These are phyloP conservation scores for Talaromyces piceae DNA, from an alignment of 2,329 filamentous ascomycete genomes.

Conservation along the genomic window DNA sequence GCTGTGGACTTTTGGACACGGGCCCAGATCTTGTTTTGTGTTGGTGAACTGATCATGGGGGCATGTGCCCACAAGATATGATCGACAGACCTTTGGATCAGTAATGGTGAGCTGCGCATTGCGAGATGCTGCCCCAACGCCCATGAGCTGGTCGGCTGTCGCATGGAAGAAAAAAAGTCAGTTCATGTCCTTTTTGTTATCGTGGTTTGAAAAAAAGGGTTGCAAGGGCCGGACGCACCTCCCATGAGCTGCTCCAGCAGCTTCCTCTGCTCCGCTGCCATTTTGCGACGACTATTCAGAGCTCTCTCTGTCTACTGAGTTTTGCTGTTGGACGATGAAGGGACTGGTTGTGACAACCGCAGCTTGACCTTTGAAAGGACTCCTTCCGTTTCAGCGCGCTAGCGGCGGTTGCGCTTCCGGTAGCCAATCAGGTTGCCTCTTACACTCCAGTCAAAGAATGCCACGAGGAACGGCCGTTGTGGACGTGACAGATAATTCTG, in stretches of 20 bases:
- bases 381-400: constrained; percentile 17
- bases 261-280: constrained; percentile 97
- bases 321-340: background rate
- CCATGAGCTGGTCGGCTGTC: constrained; percentile 62
- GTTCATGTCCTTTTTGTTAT: constrained; percentile 10
- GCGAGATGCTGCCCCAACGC: constrained; percentile 63
- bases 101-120: constrained; percentile 77
- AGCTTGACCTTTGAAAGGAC: background rate
- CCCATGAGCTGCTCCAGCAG: constrained; percentile 90
- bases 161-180: constrained; percentile 11
- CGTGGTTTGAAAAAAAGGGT: background rate
- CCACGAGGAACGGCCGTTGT: no score
- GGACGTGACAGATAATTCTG: no score
- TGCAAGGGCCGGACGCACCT: constrained; percentile 22
- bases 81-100: constrained; percentile 89
- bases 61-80: constrained; percentile 86
- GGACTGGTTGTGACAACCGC: background rate
- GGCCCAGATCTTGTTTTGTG: constrained; percentile 93
- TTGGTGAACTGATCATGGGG: constrained; percentile 99
- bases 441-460: background rate
- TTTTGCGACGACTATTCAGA: constrained; percentile 28
- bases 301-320: background rate
- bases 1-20: constrained; percentile 79
- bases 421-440: constrained; percentile 7
- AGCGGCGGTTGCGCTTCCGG: constrained; percentile 19